Evolutionary conservation across 306 rosid genomes (phyloP), one percentile per base, ranked within the genome.

Genomic region (Vachellia pachyceras): DNA sequence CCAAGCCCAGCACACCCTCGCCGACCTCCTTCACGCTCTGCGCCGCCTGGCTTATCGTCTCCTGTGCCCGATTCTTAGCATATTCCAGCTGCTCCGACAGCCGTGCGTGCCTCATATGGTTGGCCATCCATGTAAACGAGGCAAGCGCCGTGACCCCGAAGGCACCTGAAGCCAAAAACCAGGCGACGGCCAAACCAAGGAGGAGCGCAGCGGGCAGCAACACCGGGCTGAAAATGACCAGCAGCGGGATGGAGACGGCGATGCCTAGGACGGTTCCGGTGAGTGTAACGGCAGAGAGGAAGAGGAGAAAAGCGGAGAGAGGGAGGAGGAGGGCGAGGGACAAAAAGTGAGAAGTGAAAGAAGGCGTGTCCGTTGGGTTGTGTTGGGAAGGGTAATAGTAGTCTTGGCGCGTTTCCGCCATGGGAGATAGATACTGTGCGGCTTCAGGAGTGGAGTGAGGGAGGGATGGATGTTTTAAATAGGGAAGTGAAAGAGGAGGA

Each of bases 201-300:
- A 67, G 72, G 0, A 86, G 5, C 0, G 85, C 83, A 0, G 97
- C 91, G 0, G 94, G 88, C 76, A 92, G 15, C 69, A 92, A 60
- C 9, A 90, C 65, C 0, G 97, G 97, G 78, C 97, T 82, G 86
- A 82, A 90, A 4, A 92, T 37, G 13, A 90, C 63, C 18, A 92
- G 72, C 13, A 90, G 85, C 5, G 93, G 97, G 6, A 89, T 14
- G 18, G 87, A 14, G 63, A 89, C 13, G 1, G 91, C 83, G 29
- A 92, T 85, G 4, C 87, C 88, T 23, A 87, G 5, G 41, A 87
- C 69, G 6, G 94, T 87, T 1, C 60, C 91, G 22, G 77, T 22
- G 6, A 89, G 82, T 3, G 84, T 85, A 58, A 90, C 37, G 3
- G 88, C 88, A 1, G 92, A 58, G 45, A 92, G 71, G 47, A 87